Base-by-base conservation (phyloP, 208 protist genomes). In the Trypanosoma boissoni region DNA sequence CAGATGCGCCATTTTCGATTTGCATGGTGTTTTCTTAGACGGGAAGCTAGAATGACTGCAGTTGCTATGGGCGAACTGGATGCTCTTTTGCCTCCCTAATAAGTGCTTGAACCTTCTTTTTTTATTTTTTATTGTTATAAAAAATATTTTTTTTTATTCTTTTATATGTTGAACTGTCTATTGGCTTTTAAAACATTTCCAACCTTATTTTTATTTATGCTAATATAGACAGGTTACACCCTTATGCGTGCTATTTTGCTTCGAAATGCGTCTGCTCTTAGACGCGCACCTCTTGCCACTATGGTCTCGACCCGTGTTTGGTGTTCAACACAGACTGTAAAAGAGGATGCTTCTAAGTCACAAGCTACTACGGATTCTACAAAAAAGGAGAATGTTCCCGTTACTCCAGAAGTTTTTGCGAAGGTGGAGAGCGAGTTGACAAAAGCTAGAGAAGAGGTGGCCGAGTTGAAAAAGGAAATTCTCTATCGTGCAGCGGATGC, bases 1-100 rank as follows among this genome's bases (percentile, higher is more conserved):
- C 83, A 95, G 53, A 90, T 90, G 74, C 68, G 68, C 2, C 77
- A 90, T 42, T 95, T 95, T 74, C 76, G 88, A 26, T 95, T 88
- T 72, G 81, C 80, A 31, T 95, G 88, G 85, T 90, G 82, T 39
- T 88, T 90, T 80, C 48, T 95, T 36, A 64, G 88, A 24, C 65
- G 68, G 43, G 83, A 92, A 48, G 82, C 78, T 5, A 81, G 77
- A 50, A 83, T 95, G 78, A 92, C 82, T 16, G 75, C 88, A 3
- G 76, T 95, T 24, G 84, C 90, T 32, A 75, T 95, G 56, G 67
- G 64, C 12, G 84, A 95, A 57, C 60, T 95, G 42, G 83, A 95
- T 61, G 43, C 28, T 27, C 69, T 95, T n/a, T 68, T 95, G 8
- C 88, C 88, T 26, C 69, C 77, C 0, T 86, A 70, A 58, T n/a